Base-by-base conservation (phyloP, 768 basidiomycete species). In the Collybia mongolica region DNA sequence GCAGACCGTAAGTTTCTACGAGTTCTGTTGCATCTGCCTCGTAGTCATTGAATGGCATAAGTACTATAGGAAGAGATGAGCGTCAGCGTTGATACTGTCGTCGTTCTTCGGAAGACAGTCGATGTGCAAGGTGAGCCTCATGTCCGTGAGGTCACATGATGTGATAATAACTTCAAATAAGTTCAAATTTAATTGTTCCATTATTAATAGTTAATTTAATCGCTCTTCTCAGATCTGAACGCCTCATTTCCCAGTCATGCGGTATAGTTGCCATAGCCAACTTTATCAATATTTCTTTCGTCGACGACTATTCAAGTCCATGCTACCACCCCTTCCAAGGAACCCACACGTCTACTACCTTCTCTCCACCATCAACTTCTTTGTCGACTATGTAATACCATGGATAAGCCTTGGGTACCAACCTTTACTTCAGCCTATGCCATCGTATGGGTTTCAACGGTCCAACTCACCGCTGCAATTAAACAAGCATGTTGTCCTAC, bases 241-340 rank as follows among this genome's bases (percentile, higher is more conserved):
- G n/a, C n/a, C n/a, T n/a, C n/a, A n/a, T n/a, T n/a, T n/a, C n/a
- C n/a, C n/a, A n/a, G n/a, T n/a, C n/a, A n/a, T n/a, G n/a, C n/a
- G n/a, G n/a, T n/a, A n/a, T n/a, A n/a, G n/a, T n/a, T n/a, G n/a
- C n/a, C 26, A 20, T 15, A 17, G 19, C 22, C 28, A 20, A n/a
- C n/a, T n/a, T n/a, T n/a, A n/a, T n/a, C n/a, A n/a, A n/a, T n/a
- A n/a, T n/a, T n/a, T n/a, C n/a, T n/a, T n/a, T n/a, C n/a, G n/a
- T n/a, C n/a, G n/a, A n/a, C n/a, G n/a, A n/a, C n/a, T n/a, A n/a
- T n/a, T n/a, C n/a, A n/a, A n/a, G n/a, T n/a, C n/a, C n/a, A n/a
- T n/a, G n/a, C n/a, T n/a, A 95, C 92, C 92, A 93, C 0, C 90
- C 91, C 66, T 93, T 95, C 88, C 90, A 92, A 6, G 90, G 82